phyloP scores from a whole-genome alignment of 2,329 filamentous ascomycete species.

The Albophoma yamanashiensis region DNA sequence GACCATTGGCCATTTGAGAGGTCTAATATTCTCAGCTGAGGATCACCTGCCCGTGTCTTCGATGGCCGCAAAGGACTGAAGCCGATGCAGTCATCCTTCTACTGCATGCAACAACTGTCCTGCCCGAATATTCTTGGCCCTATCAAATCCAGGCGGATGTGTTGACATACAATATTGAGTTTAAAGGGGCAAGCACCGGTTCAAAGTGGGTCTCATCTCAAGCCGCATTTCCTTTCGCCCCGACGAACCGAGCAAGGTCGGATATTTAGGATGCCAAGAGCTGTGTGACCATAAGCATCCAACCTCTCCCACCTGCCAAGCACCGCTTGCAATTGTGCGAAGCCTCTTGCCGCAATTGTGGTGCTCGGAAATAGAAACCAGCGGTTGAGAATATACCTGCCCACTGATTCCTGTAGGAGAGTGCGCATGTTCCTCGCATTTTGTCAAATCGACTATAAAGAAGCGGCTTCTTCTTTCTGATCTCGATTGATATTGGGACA shows the following conservation, averaged over 20 bases:
- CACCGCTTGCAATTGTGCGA: background rate
- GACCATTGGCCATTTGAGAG: background rate
- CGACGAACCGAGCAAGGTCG: background rate
- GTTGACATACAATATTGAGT: background rate
- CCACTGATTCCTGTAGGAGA: background rate
- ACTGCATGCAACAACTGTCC: background rate
- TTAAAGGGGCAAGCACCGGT: background rate
- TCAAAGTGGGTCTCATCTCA: background rate
- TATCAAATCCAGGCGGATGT: background rate
- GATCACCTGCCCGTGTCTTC: background rate
- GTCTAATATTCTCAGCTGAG: background rate
- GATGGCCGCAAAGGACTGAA: background rate
- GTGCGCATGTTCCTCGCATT: background rate
- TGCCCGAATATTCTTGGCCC: background rate
- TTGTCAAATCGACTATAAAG: background rate
- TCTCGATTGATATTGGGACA: background rate
- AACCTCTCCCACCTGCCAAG: background rate
- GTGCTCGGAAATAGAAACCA: background rate
- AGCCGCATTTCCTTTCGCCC: background rate
- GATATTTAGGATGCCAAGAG: background rate
- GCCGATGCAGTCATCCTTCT: background rate
- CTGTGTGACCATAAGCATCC: background rate
- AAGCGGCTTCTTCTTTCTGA: background rate
- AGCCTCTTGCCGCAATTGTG: background rate
- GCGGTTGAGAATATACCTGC: background rate